Conservation (phyloP, 352 stramenopile species). For the Saprolegnia parasitica region DNA sequence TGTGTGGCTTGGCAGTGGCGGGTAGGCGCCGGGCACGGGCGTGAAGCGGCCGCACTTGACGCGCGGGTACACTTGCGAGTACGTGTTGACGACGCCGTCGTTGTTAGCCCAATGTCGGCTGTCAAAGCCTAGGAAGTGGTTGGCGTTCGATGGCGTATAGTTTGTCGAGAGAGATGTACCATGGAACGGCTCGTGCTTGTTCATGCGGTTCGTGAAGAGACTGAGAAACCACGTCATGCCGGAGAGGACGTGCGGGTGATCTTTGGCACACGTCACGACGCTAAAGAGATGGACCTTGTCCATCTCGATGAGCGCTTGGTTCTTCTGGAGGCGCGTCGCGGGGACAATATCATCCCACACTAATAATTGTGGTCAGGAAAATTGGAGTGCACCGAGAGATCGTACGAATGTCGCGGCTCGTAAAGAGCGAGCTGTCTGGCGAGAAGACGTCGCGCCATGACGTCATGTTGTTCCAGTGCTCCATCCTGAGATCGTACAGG, state of each 20-base stretch:
- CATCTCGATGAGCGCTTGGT: constrained; percentile 42
- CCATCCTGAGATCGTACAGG: constrained; percentile 52
- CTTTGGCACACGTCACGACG: constrained; percentile 55
- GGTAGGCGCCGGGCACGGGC: neutral
- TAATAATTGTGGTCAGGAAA: constrained; percentile 18
- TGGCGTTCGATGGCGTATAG: neutral
- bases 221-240: constrained; percentile 64
- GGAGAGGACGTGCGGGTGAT: constrained; percentile 35
- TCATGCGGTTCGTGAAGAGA: constrained; percentile 42
- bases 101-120: constrained; percentile 14
- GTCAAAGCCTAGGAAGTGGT: constrained; percentile 8
- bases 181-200: constrained; percentile 48
- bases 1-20: too few species aligned
- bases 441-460: constrained; percentile 25
- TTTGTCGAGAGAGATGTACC: constrained; percentile 29
- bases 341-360: constrained; percentile 51
- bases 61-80: constrained; percentile 15
- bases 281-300: constrained; percentile 53
- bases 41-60: constrained; percentile 10
- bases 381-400: constrained; percentile 32
- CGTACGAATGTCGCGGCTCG: constrained; percentile 35
- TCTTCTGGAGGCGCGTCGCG: constrained; percentile 45
- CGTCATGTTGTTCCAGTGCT: constrained; percentile 43
- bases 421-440: constrained; percentile 26
- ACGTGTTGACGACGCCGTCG: constrained; percentile 23